Percentiles rank a stretch among this genome's conserved stretches.
Conservation (phyloP, 208 protist genomes). For the Histomonas meleagridis region DNA sequence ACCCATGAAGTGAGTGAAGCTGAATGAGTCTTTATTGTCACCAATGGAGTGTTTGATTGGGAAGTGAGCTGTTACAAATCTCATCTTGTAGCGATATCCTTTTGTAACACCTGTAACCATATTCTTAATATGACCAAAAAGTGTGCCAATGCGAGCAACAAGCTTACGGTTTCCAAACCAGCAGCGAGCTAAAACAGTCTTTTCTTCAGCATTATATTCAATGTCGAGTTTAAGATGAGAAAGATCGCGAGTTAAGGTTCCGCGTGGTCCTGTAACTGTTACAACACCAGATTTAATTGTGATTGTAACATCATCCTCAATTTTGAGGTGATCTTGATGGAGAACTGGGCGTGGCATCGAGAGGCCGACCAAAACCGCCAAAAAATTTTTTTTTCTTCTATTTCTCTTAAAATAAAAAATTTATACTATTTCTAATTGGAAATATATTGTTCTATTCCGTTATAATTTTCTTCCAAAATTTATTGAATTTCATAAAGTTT, state of each 20-base stretch:
- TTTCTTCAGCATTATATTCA: background rate
- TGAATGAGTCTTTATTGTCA: background rate
- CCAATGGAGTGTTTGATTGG: background rate
- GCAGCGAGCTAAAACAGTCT: background rate
- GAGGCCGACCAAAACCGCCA: too few species aligned
- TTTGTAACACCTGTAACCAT: constrained; percentile 7
- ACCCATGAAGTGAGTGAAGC: background rate
- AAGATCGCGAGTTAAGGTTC: background rate
- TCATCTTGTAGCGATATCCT: background rate
- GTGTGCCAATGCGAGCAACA: background rate
- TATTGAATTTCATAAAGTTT: too few species aligned
- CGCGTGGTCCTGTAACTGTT: background rate
- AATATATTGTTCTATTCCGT: too few species aligned
- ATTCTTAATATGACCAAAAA: background rate
- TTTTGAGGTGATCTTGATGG: background rate
- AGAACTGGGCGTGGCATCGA: constrained; percentile 7
- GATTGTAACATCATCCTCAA: background rate
- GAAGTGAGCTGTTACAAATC: background rate
- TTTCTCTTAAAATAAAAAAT: too few species aligned
- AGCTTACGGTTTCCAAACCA: background rate
- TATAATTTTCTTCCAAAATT: too few species aligned
- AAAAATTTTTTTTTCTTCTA: too few species aligned
- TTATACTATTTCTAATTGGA: too few species aligned
- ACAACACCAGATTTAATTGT: background rate
- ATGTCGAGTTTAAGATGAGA: background rate